Conservation (phyloP, 805 yeast species). For the Torulaspora delbrueckii region DNA sequence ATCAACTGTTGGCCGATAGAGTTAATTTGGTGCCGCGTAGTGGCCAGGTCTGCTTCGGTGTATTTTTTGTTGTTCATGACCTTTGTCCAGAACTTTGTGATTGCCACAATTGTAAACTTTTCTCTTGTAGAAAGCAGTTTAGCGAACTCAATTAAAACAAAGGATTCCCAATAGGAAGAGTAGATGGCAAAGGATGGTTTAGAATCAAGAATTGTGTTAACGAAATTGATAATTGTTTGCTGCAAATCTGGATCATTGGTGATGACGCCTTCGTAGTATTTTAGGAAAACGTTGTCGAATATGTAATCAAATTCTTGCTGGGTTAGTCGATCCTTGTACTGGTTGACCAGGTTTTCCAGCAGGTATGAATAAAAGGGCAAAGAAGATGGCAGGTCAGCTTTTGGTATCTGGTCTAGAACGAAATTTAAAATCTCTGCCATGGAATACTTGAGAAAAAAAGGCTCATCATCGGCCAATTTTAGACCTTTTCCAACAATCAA, state of each 20-base stretch:
- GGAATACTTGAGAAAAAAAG: slow-evolving; percentile 29
- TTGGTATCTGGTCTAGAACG: slow-evolving; percentile 23
- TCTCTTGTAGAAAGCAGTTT: slow-evolving; percentile 41
- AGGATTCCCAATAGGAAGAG: slow-evolving; percentile 24
- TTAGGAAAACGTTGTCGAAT: slow-evolving; percentile 38
- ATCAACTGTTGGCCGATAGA: slow-evolving; percentile 30
- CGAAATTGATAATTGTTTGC: slow-evolving; percentile 48
- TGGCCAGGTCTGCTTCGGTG: slow-evolving; percentile 39
- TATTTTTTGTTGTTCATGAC: slow-evolving; percentile 46
- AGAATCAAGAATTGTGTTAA: slow-evolving; percentile 45
- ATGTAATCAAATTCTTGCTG: slow-evolving; percentile 36
- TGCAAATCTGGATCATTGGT: slow-evolving; percentile 55
- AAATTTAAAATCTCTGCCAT: slow-evolving; percentile 30
- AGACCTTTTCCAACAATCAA: slow-evolving; percentile 43
- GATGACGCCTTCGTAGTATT: slow-evolving; percentile 35
- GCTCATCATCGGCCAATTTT: slow-evolving; percentile 28
- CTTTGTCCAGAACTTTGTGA: slow-evolving; percentile 50
- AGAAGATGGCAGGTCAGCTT: slow-evolving; percentile 32
- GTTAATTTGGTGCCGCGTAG: slow-evolving; percentile 28
- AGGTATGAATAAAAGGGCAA: slow-evolving; percentile 44
- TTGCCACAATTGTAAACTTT: slow-evolving; percentile 46
- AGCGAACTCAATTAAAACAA: slow-evolving; percentile 30
- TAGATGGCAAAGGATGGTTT: slow-evolving; percentile 47
- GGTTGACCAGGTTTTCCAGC: slow-evolving; percentile 41
- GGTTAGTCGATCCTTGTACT: slow-evolving; percentile 35